phyloP scores from a whole-genome alignment of 2,329 filamentous ascomycete genomes.

The Fusarium algeriense region DNA sequence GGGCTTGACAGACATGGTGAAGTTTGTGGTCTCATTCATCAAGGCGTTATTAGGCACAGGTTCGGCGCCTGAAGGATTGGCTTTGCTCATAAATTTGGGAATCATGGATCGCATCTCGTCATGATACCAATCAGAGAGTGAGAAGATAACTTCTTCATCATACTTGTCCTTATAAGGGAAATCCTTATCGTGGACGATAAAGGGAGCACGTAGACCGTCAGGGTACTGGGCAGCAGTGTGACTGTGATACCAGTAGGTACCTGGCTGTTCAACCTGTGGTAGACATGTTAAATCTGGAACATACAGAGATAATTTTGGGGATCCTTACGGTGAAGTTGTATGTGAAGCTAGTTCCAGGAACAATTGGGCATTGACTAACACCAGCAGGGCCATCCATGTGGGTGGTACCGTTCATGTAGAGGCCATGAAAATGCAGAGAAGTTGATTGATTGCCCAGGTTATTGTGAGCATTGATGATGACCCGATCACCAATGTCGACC shows the following conservation, averaged over 20 bases:
- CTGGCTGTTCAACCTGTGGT: constrained; percentile 70
- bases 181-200: constrained; percentile 73
- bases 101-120: constrained; percentile 64
- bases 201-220: constrained; percentile 73
- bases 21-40: constrained; percentile 76
- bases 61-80: constrained; percentile 69
- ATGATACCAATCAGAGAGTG: constrained; percentile 80
- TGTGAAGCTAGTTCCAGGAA: constrained; percentile 71
- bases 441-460: constrained; percentile 72
- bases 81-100: constrained; percentile 63
- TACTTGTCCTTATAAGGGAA: constrained; percentile 68
- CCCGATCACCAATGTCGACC: constrained; percentile 70
- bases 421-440: constrained; percentile 77
- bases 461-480: constrained; percentile 71
- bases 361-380: constrained; percentile 76
- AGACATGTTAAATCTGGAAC: background rate
- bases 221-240: constrained; percentile 77
- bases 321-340: constrained; percentile 74
- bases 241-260: constrained; percentile 85
- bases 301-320: background rate
- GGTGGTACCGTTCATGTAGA: constrained; percentile 74
- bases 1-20: constrained; percentile 70
- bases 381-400: constrained; percentile 78
- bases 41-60: constrained; percentile 77
- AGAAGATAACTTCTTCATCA: constrained; percentile 73